These are phyloP conservation scores for Litsea cubeba DNA, from an alignment of 164 flowering plant genomes.

Conservation along the genomic window DNA sequence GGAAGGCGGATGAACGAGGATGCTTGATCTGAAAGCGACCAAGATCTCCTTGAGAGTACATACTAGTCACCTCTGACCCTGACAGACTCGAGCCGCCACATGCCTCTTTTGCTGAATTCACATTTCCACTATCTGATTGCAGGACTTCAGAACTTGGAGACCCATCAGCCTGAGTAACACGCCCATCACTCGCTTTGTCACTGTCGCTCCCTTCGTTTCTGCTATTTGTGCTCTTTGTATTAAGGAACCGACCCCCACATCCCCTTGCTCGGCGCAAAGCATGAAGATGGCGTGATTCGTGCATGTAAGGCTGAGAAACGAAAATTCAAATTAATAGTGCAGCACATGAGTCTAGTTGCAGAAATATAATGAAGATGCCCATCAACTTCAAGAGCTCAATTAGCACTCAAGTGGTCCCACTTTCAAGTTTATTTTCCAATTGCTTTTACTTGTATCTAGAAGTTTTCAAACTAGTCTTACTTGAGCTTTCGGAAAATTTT, in stretches of 20 bases:
- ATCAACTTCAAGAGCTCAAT: not conserved
- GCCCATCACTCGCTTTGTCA: slow-evolving; percentile 14
- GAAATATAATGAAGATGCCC: not conserved
- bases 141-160: slow-evolving; percentile 59
- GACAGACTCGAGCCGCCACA: slow-evolving; percentile 31
- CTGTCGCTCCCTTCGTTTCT: slow-evolving; percentile 22
- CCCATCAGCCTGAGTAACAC: slow-evolving; percentile 25
- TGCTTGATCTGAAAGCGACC: slow-evolving; percentile 32
- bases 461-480: not conserved
- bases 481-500: not conserved
- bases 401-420: not conserved
- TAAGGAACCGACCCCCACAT: slow-evolving; percentile 81
- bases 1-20: slow-evolving; percentile 36
- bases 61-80: slow-evolving; percentile 61
- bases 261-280: slow-evolving; percentile 91
- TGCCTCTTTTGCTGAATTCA: slow-evolving; percentile 42
- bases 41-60: slow-evolving; percentile 38
- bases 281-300: slow-evolving; percentile 87
- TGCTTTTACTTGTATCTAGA: not conserved
- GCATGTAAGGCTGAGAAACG: slow-evolving; percentile 65
- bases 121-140: slow-evolving; percentile 47
- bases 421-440: not conserved
- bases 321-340: slow-evolving; percentile 3
- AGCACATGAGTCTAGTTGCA: not conserved
- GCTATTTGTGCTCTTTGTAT: slow-evolving; percentile 36